phyloP scores from a whole-genome alignment of 495 filamentous ascomycete species.

The Podospora pseudocomata region DNA sequence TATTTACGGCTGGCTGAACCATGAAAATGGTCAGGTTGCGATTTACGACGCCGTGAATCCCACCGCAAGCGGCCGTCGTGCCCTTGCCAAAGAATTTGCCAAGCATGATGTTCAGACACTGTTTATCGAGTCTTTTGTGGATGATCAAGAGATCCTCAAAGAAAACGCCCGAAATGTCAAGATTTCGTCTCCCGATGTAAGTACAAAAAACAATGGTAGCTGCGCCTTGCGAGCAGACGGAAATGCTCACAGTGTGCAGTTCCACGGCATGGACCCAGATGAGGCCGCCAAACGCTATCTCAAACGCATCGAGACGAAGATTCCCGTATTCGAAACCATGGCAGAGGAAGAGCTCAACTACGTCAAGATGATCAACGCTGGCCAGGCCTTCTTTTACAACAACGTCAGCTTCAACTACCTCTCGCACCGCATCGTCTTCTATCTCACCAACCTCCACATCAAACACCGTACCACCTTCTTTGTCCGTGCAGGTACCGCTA shows the following conservation, averaged over 20 bases:
- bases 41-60: conserved; percentile 99
- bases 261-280: conserved; percentile 82
- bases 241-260: conserved; percentile 50
- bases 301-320: conserved; percentile 80
- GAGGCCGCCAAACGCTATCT: conserved; percentile 92
- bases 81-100: conserved; percentile 90
- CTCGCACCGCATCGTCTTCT: conserved; percentile 94
- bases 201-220: conserved; percentile 10
- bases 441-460: conserved; percentile 94
- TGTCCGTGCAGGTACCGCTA: conserved; percentile 65
- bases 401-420: conserved; percentile 94
- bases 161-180: conserved; percentile 98
- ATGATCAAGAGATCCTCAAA: conserved; percentile 88
- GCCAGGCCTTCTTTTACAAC: conserved; percentile 87
- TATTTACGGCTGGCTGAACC: conserved; percentile 90
- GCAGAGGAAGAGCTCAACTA: conserved; percentile 89
- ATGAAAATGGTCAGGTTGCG: conserved; percentile 96
- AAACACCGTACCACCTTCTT: conserved; percentile 93
- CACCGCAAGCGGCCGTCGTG: conserved; percentile 72
- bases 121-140: conserved; percentile 94
- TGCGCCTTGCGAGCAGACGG: background rate
- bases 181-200: conserved; percentile 93
- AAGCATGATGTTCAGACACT: conserved; percentile 96
- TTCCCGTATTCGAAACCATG: conserved; percentile 97
- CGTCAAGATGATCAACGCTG: conserved; percentile 99